Evolutionary conservation across 75 land plant genomes (phyloP), one percentile per base, ranked within the genome.

Genomic region (Selaginella moellendorffii): DNA sequence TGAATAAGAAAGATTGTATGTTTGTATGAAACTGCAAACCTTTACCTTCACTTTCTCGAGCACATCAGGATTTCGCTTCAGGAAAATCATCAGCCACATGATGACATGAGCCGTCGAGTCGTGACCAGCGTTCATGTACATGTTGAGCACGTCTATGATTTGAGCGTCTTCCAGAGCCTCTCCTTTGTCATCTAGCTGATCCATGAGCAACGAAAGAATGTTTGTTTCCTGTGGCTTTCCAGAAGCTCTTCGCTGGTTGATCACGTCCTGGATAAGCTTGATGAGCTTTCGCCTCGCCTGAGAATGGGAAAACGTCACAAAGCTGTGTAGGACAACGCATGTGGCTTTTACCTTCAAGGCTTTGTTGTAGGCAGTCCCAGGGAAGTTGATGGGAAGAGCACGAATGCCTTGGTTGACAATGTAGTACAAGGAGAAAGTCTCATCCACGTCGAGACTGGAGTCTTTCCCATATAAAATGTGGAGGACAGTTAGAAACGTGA

Each of bases 121-220:
- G 65, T 85, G 83, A 20, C 89, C 89, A 0, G 93, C 93, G 54
- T 77, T 76, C 19, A 88, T 65, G 65, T 74, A 82, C 81, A 78
- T 79, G 24, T 85, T 54, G 27, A 85, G 25, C 0, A 82, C 18
- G 54, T 85, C 89, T 21, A 82, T 85, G 25, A 85, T 72, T 30
- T 85, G 80, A 25, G 82, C 83, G 58, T 88, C 83, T 28, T 51
- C 69, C 60, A 85, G 46, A 21, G 30, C 68, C 42, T 53, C 63
- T 0, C 89, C 89, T 58, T 74, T 72, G 28, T 78, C 83, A 70
- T 85, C 89, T 58, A 73, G 62, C 29, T 64, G 69, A n/a, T 72
- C 69, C 52, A 85, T 54, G 21, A 87, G 66, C 19, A n/a, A 20
- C 77, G 80, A 81, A 77, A 85, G 67, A 82, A 79, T 78, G 62